Evolutionary conservation across 305 asterid species (phyloP).

Genomic region (Nicotiana rustica): DNA sequence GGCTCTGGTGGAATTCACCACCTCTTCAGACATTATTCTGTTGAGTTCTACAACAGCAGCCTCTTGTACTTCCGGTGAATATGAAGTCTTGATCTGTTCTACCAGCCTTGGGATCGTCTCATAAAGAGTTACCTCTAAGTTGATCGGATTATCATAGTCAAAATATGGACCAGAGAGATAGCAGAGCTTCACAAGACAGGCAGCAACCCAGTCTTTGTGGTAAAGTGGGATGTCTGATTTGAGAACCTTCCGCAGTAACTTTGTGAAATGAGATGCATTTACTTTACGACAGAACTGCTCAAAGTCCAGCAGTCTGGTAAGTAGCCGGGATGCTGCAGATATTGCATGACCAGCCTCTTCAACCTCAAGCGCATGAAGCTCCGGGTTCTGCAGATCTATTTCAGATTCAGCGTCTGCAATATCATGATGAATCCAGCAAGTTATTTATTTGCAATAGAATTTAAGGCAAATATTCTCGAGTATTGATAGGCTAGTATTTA

Average conservation of each 20-base stretch:
- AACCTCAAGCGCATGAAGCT: slow-evolving; percentile 55
- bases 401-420: slow-evolving; percentile 51
- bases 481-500: neutral
- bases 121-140: slow-evolving; percentile 65
- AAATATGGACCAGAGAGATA: slow-evolving; percentile 45
- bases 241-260: slow-evolving; percentile 63
- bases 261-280: slow-evolving; percentile 48
- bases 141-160: slow-evolving; percentile 54
- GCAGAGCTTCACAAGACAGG: slow-evolving; percentile 77
- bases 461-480: neutral
- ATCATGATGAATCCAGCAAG: slow-evolving; percentile 15
- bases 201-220: slow-evolving; percentile 80
- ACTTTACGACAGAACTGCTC: slow-evolving; percentile 48
- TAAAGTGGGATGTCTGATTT: slow-evolving; percentile 62
- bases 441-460: slow-evolving; percentile 28
- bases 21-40: slow-evolving; percentile 71
- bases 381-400: slow-evolving; percentile 51
- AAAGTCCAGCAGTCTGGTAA: slow-evolving; percentile 66
- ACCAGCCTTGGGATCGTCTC: slow-evolving; percentile 81
- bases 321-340: slow-evolving; percentile 72
- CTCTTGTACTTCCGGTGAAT: slow-evolving; percentile 59
- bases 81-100: slow-evolving; percentile 60
- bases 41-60: slow-evolving; percentile 77
- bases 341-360: slow-evolving; percentile 82
- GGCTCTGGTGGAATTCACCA: slow-evolving; percentile 61